Conservation (phyloP, 1,284 basidiomycete genomes). For the Ganoderma resinaceum region DNA sequence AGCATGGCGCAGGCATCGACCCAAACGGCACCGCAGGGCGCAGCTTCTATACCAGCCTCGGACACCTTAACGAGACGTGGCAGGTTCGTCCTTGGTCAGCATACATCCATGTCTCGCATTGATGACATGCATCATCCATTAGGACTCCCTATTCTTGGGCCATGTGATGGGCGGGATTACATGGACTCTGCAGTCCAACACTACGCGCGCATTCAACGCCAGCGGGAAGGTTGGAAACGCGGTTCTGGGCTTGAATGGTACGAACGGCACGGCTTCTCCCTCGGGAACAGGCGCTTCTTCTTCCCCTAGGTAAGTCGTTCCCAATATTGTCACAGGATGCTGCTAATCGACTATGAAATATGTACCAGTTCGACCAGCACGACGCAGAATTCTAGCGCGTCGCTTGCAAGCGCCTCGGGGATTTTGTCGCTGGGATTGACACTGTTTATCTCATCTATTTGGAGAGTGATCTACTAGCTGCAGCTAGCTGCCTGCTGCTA, state of each 20-base stretch:
- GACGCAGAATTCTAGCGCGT: neutral
- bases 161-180: slow-evolving; percentile 79
- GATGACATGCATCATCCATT: slow-evolving; percentile 8
- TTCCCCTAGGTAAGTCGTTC: neutral
- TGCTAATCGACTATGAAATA: neutral
- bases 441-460: neutral
- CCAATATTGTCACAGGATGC: neutral
- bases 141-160: slow-evolving; percentile 68
- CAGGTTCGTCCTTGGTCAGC: slow-evolving; percentile 46
- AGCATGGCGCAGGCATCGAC: slow-evolving; percentile 64
- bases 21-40: slow-evolving; percentile 62
- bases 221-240: slow-evolving; percentile 40
- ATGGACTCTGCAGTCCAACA: slow-evolving; percentile 73
- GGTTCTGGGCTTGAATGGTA: neutral
- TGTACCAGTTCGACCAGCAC: neutral
- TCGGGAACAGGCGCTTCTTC: neutral
- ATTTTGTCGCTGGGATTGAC: neutral
- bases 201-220: slow-evolving; percentile 60
- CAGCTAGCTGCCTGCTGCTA: neutral
- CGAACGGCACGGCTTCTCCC: neutral
- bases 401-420: neutral
- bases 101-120: neutral
- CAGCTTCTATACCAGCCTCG: slow-evolving; percentile 83
- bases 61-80: slow-evolving; percentile 79
- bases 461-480: neutral